These are phyloP conservation scores for Phytophthora pseudosyringae DNA, from an alignment of 352 stramenopile genomes.

Conservation along the genomic window DNA sequence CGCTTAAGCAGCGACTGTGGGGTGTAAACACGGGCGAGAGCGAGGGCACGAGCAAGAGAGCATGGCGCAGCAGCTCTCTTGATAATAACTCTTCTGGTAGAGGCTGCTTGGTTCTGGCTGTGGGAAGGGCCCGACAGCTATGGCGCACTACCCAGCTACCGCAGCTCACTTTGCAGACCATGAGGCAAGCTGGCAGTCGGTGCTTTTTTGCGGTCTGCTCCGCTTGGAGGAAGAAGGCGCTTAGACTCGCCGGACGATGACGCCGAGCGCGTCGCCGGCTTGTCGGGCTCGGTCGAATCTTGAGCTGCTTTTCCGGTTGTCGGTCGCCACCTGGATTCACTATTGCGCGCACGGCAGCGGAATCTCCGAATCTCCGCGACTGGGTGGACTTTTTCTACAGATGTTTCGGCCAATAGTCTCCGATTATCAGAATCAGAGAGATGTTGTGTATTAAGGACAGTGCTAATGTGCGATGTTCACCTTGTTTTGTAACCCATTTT, in stretches of 20 bases:
- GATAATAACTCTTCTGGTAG: not conserved
- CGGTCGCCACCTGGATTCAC: constrained; percentile 14
- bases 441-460: too few species aligned
- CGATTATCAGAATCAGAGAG: not conserved
- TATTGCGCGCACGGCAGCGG: not conserved
- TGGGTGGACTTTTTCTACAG: constrained; percentile 3
- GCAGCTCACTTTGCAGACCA: too few species aligned
- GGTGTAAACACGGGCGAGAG: constrained; percentile 2
- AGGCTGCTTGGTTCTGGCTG: not conserved
- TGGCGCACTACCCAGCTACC: not conserved
- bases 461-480: not conserved
- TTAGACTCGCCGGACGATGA: constrained; percentile 1
- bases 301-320: constrained; percentile 8
- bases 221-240: not conserved
- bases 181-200: too few species aligned
- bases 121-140: not conserved
- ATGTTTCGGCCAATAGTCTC: constrained; percentile 1
- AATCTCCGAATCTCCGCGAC: constrained; percentile 25
- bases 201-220: not conserved
- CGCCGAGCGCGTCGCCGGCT: not conserved
- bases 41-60: not conserved
- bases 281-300: constrained; percentile 15
- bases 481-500: not conserved
- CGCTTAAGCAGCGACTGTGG: not conserved
- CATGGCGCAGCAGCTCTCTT: not conserved